Evolutionary conservation across 345 rosid genomes (phyloP), one percentile per base, ranked within the genome.

Genomic region (Mallotus nudiflorus): DNA sequence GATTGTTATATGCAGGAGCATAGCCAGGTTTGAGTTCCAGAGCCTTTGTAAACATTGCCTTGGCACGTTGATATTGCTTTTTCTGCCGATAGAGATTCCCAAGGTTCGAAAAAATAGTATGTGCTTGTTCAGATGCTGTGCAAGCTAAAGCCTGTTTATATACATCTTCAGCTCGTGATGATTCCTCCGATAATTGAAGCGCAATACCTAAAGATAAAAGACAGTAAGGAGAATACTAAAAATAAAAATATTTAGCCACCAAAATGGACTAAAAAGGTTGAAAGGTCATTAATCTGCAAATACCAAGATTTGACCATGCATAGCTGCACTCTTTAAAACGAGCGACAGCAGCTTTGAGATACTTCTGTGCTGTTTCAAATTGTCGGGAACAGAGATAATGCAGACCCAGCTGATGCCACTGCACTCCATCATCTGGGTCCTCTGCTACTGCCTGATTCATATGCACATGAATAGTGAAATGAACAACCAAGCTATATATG

Each of bases 341-440:
- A 54, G 85, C 75, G 70, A 85, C 86, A 6, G 99, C 91, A 60
- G 85, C 86, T 76, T 95, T 95, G 69, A 95, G 89, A 83, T 95
- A 90, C 79, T 89, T 92, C 68, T 92, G 92, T 29, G 99, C 91
- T 63, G 78, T 74, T 82, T 83, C 84, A 84, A 89, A 95, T 55
- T 89, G 87, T 75, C 75, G 85, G 33, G 92, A 82, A 75, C 91
- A 85, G 48, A 95, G 96, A 81, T 80, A 75, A 70, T 92, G 98
- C 70, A 95, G 89, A 75, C 99, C 99, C 42, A 95, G 92, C 80
- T 95, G 99, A 84, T 92, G 86, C 99, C 97, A 94, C 60, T 83
- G 91, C 33, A 85, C 83, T 15, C 86, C 93, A 71, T 92, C 92
- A 74, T 92, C 92, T 40, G 97, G 97, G 65, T 94, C 97, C 84